A percentile compares a stretch with the other conserved stretches of the same genome.
phyloP scores from a whole-genome alignment of 208 protist species.

The Giardia muris region DNA sequence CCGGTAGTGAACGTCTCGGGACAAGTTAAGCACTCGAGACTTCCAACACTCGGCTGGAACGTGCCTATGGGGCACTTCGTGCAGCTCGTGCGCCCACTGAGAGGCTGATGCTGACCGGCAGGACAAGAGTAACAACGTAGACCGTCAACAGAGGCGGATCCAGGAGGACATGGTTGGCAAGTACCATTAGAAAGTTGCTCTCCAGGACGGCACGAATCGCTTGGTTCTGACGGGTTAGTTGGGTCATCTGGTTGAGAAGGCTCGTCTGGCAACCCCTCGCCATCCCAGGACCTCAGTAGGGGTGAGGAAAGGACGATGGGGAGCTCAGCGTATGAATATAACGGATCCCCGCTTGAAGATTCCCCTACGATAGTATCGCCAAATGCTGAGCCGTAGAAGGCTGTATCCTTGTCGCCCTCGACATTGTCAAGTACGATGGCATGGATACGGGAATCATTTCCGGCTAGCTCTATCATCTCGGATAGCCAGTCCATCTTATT shows the following conservation, averaged over 20 bases:
- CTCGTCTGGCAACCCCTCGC: background rate
- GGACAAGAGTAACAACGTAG: background rate
- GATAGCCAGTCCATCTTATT: background rate
- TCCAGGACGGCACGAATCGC: background rate
- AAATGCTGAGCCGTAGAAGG: background rate
- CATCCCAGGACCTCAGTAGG: background rate
- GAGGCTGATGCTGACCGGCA: background rate
- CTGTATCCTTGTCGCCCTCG: background rate
- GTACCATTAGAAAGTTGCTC: background rate
- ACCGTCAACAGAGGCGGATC: background rate
- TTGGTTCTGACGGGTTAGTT: background rate
- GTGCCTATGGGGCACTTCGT: background rate
- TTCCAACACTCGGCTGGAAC: background rate
- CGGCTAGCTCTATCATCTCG: background rate
- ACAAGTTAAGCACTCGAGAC: background rate
- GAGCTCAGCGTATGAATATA: background rate
- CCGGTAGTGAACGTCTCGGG: background rate
- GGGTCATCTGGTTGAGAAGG: background rate
- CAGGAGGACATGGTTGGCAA: background rate
- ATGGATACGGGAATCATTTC: background rate
- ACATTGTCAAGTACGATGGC: background rate
- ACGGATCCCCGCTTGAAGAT: background rate
- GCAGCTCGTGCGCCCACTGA: background rate
- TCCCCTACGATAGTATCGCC: background rate
- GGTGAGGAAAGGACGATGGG: background rate